These are phyloP conservation scores for Corchorus capsularis DNA, from an alignment of 345 rosid species.

Conservation along the genomic window DNA sequence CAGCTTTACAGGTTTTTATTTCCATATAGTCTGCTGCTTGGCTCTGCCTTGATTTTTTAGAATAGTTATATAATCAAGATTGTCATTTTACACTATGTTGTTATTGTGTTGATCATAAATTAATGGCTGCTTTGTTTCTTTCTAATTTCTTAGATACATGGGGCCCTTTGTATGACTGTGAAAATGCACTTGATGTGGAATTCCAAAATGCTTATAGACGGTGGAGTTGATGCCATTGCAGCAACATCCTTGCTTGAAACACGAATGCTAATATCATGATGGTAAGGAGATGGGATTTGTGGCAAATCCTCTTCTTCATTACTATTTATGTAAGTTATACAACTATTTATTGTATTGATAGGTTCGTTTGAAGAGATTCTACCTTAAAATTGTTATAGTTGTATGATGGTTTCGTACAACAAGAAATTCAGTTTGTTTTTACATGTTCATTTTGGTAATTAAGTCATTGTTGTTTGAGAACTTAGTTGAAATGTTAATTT, in stretches of 20 bases:
- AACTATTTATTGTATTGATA: too few relatives aligned
- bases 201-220: conserved; percentile 66
- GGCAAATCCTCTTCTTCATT: too few relatives aligned
- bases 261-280: too few relatives aligned
- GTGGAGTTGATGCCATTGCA: conserved; percentile 54
- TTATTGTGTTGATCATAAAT: neutral
- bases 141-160: conserved; percentile 49
- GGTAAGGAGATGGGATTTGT: too few relatives aligned
- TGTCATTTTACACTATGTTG: neutral
- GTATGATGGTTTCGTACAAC: too few relatives aligned
- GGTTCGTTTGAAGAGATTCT: too few relatives aligned
- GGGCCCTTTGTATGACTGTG: conserved; percentile 71
- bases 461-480: too few relatives aligned
- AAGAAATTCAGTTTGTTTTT: too few relatives aligned
- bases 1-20: neutral
- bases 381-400: too few relatives aligned
- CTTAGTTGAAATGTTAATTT: too few relatives aligned
- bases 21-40: neutral
- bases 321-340: too few relatives aligned
- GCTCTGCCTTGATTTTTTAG: neutral
- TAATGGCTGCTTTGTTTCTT: conserved; percentile 18
- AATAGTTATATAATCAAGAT: conserved; percentile 12
- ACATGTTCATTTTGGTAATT: too few relatives aligned
- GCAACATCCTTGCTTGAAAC: conserved; percentile 59
- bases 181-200: conserved; percentile 77